phyloP scores from a whole-genome alignment of 768 basidiomycete genomes.

The Crucibulum laeve region DNA sequence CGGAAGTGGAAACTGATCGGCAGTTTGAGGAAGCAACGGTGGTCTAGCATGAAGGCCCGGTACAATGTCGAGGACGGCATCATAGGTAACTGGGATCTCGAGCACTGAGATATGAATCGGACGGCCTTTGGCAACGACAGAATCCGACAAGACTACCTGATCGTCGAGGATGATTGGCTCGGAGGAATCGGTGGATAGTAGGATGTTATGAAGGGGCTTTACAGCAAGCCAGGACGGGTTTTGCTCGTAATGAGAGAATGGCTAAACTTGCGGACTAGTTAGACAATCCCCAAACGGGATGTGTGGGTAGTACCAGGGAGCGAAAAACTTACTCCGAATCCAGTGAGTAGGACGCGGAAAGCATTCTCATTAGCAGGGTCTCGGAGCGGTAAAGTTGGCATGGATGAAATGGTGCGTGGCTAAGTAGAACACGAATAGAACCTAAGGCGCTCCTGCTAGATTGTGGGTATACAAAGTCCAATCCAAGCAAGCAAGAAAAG shows the following conservation, averaged over 20 bases:
- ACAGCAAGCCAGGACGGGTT: conserved; percentile 78
- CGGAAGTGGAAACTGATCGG: conserved; percentile 25
- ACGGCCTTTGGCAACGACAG: conserved; percentile 14
- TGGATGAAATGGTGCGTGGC: neutral
- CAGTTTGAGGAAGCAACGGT: conserved; percentile 41
- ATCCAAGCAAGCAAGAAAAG: too few relatives aligned
- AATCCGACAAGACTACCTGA: conserved; percentile 12
- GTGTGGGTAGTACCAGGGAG: neutral
- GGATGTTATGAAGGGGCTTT: conserved; percentile 52
- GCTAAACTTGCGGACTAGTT: conserved; percentile 38
- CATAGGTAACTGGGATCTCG: conserved; percentile 56
- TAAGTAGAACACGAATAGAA: too few relatives aligned
- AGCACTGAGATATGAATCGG: conserved; percentile 59
- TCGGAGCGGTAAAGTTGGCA: neutral
- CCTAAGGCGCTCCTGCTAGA: too few relatives aligned
- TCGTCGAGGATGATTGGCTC: conserved; percentile 19
- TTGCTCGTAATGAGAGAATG: conserved; percentile 47
- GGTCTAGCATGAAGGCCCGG: conserved; percentile 61
- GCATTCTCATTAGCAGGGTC: conserved; percentile 7
- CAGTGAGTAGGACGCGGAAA: conserved; percentile 31
- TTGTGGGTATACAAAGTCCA: too few relatives aligned
- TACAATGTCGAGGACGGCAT: conserved; percentile 46
- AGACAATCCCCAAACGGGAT: conserved; percentile 15
- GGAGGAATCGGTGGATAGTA: conserved; percentile 36
- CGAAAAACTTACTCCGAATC: conserved; percentile 28